These are phyloP conservation scores for Microcyclospora pomicola DNA, from an alignment of 2,329 filamentous ascomycete species.

Conservation along the genomic window DNA sequence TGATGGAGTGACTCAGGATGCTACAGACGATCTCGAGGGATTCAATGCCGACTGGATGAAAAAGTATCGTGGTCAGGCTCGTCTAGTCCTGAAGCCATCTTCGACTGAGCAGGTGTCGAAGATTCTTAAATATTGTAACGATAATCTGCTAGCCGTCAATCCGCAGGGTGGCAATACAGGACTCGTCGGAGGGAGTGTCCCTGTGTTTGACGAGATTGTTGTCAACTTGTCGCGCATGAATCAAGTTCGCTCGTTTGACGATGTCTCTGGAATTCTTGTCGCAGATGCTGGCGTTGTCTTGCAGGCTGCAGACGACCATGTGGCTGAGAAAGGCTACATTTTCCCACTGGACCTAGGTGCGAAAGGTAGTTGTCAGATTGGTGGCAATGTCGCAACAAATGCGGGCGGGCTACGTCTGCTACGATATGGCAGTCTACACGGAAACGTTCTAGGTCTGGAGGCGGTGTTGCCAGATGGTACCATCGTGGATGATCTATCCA, in stretches of 20 bases:
- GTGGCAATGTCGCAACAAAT: conserved; percentile 91
- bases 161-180: conserved; percentile 96
- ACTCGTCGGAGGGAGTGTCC: conserved; percentile 85
- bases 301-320: conserved; percentile 73
- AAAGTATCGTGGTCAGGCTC: conserved; percentile 86
- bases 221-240: conserved; percentile 87
- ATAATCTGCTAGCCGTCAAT: conserved; percentile 80
- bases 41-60: conserved; percentile 99
- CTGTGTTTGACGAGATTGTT: conserved; percentile 96
- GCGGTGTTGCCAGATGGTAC: conserved; percentile 89
- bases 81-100: conserved; percentile 72
- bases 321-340: conserved; percentile 71
- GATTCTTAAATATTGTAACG: conserved; percentile 89
- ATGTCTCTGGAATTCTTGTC: conserved; percentile 79
- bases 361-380: conserved; percentile 92
- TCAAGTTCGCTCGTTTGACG: conserved; percentile 78
- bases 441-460: conserved; percentile 82
- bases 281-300: conserved; percentile 84
- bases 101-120: conserved; percentile 80
- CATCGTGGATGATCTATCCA: conserved; percentile 75
- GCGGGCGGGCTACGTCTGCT: conserved; percentile 81
- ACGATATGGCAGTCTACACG: conserved; percentile 87
- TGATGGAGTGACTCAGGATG: conserved; percentile 65
- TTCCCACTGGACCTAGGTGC: conserved; percentile 96
- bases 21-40: conserved; percentile 66